phyloP scores from a whole-genome alignment of 129 eudicot genomes.

The Scalesia atractyloides region DNA sequence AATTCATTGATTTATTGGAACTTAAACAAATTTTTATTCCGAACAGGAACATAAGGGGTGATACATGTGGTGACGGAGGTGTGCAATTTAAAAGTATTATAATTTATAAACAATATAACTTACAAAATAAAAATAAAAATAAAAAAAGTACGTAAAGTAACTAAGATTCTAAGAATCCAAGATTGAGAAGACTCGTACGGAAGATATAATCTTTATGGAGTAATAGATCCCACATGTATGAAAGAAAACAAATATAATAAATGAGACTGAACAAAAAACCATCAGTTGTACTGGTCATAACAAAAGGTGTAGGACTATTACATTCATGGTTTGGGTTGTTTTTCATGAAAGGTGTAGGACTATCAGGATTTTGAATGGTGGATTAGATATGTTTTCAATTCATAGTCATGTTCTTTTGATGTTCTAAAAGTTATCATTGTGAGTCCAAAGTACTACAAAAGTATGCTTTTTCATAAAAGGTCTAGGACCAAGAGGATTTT shows the following conservation, averaged over 20 bases:
- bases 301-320: not conserved
- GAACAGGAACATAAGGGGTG: too few species aligned
- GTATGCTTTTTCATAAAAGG: not conserved
- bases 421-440: not conserved
- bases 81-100: not conserved
- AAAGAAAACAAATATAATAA: not conserved
- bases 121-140: not conserved
- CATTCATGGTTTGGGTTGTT: not conserved
- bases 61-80: too few species aligned
- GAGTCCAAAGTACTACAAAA: not conserved
- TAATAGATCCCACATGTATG: not conserved
- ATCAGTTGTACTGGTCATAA: not conserved
- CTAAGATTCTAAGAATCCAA: not conserved
- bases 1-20: too few species aligned
- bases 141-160: not conserved
- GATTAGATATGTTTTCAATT: not conserved
- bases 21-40: too few species aligned
- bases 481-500: too few species aligned
- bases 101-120: not conserved
- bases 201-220: not conserved
- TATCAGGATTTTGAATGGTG: not conserved
- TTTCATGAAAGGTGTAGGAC: constrained; percentile 4
- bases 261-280: not conserved
- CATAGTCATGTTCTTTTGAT: not conserved
- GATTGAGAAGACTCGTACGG: not conserved